Base-by-base conservation (phyloP, 2,329 filamentous ascomycete species). In the Delphinella strobiligena region DNA sequence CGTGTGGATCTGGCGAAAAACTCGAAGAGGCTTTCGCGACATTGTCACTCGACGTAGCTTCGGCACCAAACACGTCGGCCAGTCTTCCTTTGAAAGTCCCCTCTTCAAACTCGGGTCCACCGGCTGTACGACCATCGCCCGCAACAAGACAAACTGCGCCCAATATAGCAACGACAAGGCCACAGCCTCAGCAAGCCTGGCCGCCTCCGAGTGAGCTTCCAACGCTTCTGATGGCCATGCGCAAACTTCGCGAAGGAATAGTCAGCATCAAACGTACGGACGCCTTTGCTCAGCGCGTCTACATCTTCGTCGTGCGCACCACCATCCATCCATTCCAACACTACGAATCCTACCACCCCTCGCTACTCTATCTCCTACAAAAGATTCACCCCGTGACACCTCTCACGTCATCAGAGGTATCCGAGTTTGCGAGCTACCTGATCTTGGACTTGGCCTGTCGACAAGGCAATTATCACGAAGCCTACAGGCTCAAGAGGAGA, bases 241-340 rank as follows among this genome's bases (percentile, higher is more conserved):
- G 91, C 46, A 96, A 95, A 59, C 74, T 98, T 22, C 78, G 91
- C 41, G 91, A 98, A 65, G 88, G 81, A 17, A 80, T 96, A 35
- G 75, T 93, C 2, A 84, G 84, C 10, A 79, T 82, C 7, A 75
- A 78, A 38, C 77, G 88, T 15, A 67, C 71, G 27, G 83, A 94
- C 54, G 68, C 75, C 38, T 98, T 98, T 60, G 80, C 89, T 1
- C 77, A 82, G n/a, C 79, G 87, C 50, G 84, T 80, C 12, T 94
- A 96, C 61, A 77, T 93, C 46, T 96, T 96, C 67, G 86, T 84
- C 52, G 84, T 93, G 51, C 81, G 88, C 40, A 71, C 88, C 18
- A 79, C 83, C 17, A 80, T 98, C 46, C 73, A 94, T 24, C 14
- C 33, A 10, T 77, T 82, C 42, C 77, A 79, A 47, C 80, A 93